These are phyloP conservation scores for Aspergillus incahuasiensis DNA, from an alignment of 495 filamentous ascomycete species.

Conservation along the genomic window DNA sequence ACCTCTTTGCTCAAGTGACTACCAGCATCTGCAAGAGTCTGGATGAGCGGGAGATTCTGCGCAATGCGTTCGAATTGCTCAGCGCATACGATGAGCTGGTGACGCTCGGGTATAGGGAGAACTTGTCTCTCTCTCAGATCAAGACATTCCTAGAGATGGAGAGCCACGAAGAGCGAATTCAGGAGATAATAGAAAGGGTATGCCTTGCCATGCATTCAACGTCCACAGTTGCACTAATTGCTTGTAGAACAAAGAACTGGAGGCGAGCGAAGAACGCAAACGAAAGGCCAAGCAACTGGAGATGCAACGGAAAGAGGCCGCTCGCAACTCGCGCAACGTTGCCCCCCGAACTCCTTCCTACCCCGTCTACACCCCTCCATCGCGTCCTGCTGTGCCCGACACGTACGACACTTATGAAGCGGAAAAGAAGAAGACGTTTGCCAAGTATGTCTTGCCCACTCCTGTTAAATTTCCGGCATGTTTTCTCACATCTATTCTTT, in stretches of 20 bases:
- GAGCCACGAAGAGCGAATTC: slow-evolving; percentile 95
- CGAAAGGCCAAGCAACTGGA: slow-evolving; percentile 96
- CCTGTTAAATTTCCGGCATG: background rate
- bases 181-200: slow-evolving; percentile 93
- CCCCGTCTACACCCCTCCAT: slow-evolving; percentile 82
- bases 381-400: slow-evolving; percentile 65
- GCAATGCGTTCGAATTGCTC: slow-evolving; percentile 92
- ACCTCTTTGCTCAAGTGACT: slow-evolving; percentile 95
- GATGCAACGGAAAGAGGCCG: slow-evolving; percentile 92
- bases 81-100: slow-evolving; percentile 96
- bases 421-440: slow-evolving; percentile 85
- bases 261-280: slow-evolving; percentile 96
- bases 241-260: slow-evolving; percentile 89
- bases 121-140: slow-evolving; percentile 89
- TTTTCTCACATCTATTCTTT: slow-evolving; percentile 13
- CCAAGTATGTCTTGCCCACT: slow-evolving; percentile 51
- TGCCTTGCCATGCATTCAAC: slow-evolving; percentile 8
- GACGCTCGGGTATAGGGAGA: slow-evolving; percentile 91
- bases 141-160: slow-evolving; percentile 99
- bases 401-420: slow-evolving; percentile 92
- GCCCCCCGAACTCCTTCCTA: slow-evolving; percentile 71
- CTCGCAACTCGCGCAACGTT: slow-evolving; percentile 52
- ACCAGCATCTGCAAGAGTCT: slow-evolving; percentile 92
- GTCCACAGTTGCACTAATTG: slow-evolving; percentile 17
- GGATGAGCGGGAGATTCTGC: slow-evolving; percentile 89